Evolutionary conservation across 1,284 basidiomycete genomes (phyloP).

Genomic region (Wallemia ichthyophaga): DNA sequence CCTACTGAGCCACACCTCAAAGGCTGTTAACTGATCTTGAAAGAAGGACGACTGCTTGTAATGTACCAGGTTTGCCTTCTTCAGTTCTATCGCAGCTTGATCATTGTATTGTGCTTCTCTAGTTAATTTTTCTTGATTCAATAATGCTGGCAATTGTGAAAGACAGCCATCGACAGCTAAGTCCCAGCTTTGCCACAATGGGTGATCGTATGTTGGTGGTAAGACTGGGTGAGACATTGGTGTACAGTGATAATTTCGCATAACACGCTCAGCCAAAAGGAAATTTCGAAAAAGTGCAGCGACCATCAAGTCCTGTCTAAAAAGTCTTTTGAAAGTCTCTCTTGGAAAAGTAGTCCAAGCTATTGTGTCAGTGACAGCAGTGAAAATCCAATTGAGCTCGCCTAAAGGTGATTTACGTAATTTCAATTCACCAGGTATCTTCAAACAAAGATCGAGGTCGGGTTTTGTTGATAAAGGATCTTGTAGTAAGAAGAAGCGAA

Average conservation of each 20-base stretch:
- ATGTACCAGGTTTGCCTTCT: slow-evolving; percentile 9
- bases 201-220: slow-evolving; percentile 79
- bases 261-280: slow-evolving; percentile 81
- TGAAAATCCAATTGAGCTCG: slow-evolving; percentile 98
- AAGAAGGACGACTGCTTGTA: slow-evolving; percentile 87
- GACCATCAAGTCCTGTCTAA: slow-evolving; percentile 81
- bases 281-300: slow-evolving; percentile 92
- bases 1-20: slow-evolving; percentile 89
- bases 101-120: slow-evolving; percentile 11
- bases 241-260: slow-evolving; percentile 94
- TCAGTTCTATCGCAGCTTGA: neutral
- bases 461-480: slow-evolving; percentile 33
- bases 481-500: slow-evolving; percentile 77
- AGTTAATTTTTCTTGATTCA: slow-evolving; percentile 29
- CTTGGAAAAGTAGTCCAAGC: slow-evolving; percentile 92
- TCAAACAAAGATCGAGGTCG: slow-evolving; percentile 71
- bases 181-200: slow-evolving; percentile 92
- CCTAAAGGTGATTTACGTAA: slow-evolving; percentile 83
- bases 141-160: slow-evolving; percentile 63
- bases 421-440: slow-evolving; percentile 84
- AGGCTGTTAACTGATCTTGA: slow-evolving; percentile 81
- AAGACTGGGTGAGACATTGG: slow-evolving; percentile 76
- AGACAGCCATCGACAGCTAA: slow-evolving; percentile 87
- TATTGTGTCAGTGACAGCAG: slow-evolving; percentile 92
- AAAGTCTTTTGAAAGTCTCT: slow-evolving; percentile 73